Percentiles rank a stretch among this genome's conserved stretches.
Conservation (phyloP, 768 basidiomycete species). For the Wakefieldia striispora region DNA sequence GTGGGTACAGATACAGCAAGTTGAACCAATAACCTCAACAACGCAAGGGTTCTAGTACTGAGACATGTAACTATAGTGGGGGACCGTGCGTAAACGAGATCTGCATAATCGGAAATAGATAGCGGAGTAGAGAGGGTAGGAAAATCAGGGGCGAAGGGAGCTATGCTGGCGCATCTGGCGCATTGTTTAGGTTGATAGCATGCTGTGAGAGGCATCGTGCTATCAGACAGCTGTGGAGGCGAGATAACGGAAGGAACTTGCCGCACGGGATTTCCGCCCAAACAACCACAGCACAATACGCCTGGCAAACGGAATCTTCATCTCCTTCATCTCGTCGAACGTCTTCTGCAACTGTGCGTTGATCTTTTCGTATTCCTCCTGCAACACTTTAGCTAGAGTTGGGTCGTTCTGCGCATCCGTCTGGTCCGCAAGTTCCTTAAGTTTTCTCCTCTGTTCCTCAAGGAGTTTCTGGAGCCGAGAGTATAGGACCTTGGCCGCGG, state of each 20-base stretch:
- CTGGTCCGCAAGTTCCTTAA: constrained; percentile 18
- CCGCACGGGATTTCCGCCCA: constrained; percentile 6
- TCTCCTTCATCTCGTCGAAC: constrained; percentile 20
- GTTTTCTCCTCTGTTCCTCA: constrained; percentile 10
- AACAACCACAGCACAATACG: constrained; percentile 8
- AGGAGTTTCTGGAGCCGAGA: constrained; percentile 19
- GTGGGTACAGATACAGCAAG: no score
- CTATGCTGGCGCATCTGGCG: no score
- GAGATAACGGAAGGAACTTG: not conserved
- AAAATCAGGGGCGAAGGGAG: no score
- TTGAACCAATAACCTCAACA: no score
- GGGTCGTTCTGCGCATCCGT: constrained; percentile 15
- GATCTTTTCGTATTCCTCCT: constrained; percentile 10
- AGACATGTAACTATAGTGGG: no score
- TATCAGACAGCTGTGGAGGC: not conserved
- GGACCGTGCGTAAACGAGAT: no score
- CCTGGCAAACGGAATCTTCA: constrained; percentile 18
- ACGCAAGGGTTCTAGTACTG: no score
- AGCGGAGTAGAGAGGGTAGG: no score
- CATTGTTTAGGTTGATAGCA: not conserved
- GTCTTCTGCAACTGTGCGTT: constrained; percentile 12
- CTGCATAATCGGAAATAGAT: no score
- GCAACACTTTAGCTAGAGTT: constrained; percentile 6
- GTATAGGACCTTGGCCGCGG: constrained; percentile 18
- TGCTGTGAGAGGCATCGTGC: not conserved